Evolutionary conservation across 805 yeast species (phyloP), one percentile per base, ranked within the genome.

Genomic region (Torulaspora delbrueckii): DNA sequence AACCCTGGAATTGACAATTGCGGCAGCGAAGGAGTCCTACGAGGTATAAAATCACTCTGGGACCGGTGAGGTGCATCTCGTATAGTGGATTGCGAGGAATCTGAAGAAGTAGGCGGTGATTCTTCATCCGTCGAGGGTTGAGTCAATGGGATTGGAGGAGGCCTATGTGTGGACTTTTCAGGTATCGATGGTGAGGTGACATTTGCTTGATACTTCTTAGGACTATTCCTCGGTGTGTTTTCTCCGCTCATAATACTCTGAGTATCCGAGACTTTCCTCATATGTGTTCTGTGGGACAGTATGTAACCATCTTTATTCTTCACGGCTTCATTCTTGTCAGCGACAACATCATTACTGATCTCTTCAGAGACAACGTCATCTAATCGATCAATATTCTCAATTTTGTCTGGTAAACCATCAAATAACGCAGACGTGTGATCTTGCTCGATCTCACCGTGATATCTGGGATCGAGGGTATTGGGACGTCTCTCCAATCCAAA

Each of bases 221-320:
- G 65, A 37, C 62, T 56, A 32, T 39, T 43, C 7, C 37, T 36
- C 13, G 63, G 63, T 8, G 62, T 56, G 19, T 37, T 48, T 28
- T 62, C 67, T 9, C 43, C 52, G 46, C 65, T 58, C 18, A 64
- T 49, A 32, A 62, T 25, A 43, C 63, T 59, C 37, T 53, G 57
- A 2, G 66, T 58, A 39, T 63, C 67, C 9, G 67, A 59, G 2
- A 63, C 59, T 8, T 53, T 51, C 42, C 55, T 52, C 22, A 63
- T 57, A 14, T 51, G 52, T 1, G 63, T 52, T 19, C 50, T 51
- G 10, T 56, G 52, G 5, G 57, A 46, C 26, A 62, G 35, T 27
- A 58, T 54, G 33, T 54, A 55, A 18, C 52, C 46, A 9, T 48
- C 48, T 37, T 38, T 46, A 12, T 31, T 42, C 12, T 30, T 42